Percentiles rank a stretch among this genome's conserved stretches.
These are phyloP conservation scores for Phytopythium helicoides DNA, from an alignment of 352 stramenopile genomes.

Conservation along the genomic window DNA sequence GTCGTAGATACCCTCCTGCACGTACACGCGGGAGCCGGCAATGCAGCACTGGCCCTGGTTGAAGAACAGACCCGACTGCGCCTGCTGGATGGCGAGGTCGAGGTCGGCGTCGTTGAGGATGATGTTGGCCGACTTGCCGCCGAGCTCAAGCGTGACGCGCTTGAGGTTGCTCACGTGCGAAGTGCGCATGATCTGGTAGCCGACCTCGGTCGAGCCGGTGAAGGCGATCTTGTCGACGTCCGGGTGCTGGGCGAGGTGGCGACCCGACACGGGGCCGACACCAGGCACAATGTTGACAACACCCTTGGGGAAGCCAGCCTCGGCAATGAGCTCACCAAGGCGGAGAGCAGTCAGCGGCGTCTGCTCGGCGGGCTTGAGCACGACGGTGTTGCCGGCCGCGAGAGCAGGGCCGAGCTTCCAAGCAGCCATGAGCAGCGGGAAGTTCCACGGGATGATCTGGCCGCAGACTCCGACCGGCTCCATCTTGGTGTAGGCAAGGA, in stretches of 20 bases:
- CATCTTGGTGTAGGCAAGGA: constrained; percentile 58
- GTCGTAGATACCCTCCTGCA: constrained; percentile 89
- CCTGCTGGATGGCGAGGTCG: constrained; percentile 45
- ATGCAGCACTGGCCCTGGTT: constrained; percentile 90
- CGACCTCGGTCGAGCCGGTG: constrained; percentile 65
- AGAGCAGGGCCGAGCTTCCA: constrained; percentile 92
- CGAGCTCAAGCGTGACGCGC: constrained; percentile 72
- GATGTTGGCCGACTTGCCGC: constrained; percentile 78
- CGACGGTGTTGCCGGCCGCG: constrained; percentile 88
- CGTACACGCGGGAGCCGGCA: constrained; percentile 79
- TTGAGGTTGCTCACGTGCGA: constrained; percentile 71
- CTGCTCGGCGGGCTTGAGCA: constrained; percentile 94
- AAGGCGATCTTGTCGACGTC: constrained; percentile 84
- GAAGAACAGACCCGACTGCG: constrained; percentile 72
- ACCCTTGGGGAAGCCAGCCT: constrained; percentile 76
- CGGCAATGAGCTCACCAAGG: constrained; percentile 78
- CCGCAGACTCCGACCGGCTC: constrained; percentile 91
- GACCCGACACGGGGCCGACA: constrained; percentile 33
- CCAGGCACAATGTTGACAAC: constrained; percentile 86
- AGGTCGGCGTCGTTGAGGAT: constrained; percentile 73
- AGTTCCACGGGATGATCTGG: constrained; percentile 97
- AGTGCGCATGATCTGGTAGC: constrained; percentile 61
- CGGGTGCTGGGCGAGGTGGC: constrained; percentile 43
- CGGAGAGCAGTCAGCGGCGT: constrained; percentile 93
- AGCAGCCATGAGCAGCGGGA: constrained; percentile 95